Evolutionary conservation across 805 yeast genomes (phyloP), one percentile per base, ranked within the genome.

Genomic region (Naumovozyma baii): DNA sequence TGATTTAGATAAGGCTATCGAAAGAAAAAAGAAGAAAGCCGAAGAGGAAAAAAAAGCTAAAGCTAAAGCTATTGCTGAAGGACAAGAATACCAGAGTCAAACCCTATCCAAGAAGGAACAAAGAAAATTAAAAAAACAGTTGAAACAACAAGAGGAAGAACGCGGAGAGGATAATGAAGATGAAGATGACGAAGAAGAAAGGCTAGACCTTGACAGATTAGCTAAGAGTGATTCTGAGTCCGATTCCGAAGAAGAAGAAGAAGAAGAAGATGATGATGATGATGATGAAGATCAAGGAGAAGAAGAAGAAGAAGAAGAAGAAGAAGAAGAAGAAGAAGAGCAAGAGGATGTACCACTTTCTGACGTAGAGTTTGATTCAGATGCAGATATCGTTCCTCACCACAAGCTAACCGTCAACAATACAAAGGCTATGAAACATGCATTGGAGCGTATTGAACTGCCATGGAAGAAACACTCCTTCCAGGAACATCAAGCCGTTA

Each of bases 371-470:
- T 66, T 85, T 33, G 96, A 87, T 55, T 84, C 92, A 2, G 96
- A 88, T 58, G 95, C 95, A 14, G 98, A 92, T 61, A 76, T 88
- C 34, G 87, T 90, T 29, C 96, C 97, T 36, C 78, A 82, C 63
- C 86, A 92, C 42, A 88, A 88, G 61, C 72, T 86, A 37, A 88
- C 96, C 10, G 69, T 90, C 47, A 87, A 92, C 64, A 90, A 92
- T 65, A 70, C 68, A 35, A 80, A 83, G n/a, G 97, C 98, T 3
- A 63, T 83, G 55, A 76, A 70, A 47, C 83, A 81, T 38, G 67
- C 85, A 2, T 66, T 80, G 38, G 78, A 78, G 18, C 73, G 87
- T 55, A 73, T 83, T 50, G 72, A 72, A 51, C 63, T 83, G 40
- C 72, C 73, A 35, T 69, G 74, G 74, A 51, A 69, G 15, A 77